Percentiles rank a stretch among this genome's conserved stretches.
Conservation (phyloP, 2,329 filamentous ascomycete genomes). For the Raffaelea albimanens region DNA sequence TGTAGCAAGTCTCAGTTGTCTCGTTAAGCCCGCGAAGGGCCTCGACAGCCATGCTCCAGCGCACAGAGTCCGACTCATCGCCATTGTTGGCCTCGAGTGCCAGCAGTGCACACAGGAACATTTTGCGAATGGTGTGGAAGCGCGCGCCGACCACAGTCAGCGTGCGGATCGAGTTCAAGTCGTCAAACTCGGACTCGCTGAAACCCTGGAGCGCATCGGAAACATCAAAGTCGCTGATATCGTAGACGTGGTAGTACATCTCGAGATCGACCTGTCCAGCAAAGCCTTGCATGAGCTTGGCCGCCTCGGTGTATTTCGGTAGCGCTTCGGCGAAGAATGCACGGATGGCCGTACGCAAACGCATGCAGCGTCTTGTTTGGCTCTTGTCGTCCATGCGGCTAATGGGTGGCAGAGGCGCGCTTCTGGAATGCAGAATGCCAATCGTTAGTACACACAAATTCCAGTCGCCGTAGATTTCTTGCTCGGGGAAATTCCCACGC, state of each 20-base stretch:
- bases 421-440: conserved; percentile 31
- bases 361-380: conserved; percentile 68
- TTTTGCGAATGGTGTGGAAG: conserved; percentile 70
- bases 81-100: conserved; percentile 77
- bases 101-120: conserved; percentile 80
- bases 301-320: conserved; percentile 61
- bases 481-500: too few species aligned
- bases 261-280: conserved; percentile 75
- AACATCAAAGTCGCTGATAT: conserved; percentile 65
- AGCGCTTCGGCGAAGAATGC: conserved; percentile 62
- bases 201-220: conserved; percentile 59
- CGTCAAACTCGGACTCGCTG: conserved; percentile 58
- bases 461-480: too few species aligned
- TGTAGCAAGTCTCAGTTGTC: conserved; percentile 52
- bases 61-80: conserved; percentile 63
- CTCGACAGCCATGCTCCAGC: conserved; percentile 72
- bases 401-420: conserved; percentile 82
- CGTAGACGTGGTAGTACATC: conserved; percentile 86
- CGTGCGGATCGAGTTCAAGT: conserved; percentile 66
- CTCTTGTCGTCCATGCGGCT: conserved; percentile 79
- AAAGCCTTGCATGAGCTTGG: conserved; percentile 58
- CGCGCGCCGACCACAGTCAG: conserved; percentile 75
- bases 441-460: too few species aligned
- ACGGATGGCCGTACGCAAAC: conserved; percentile 68
- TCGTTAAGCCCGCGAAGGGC: conserved; percentile 58